These are phyloP conservation scores for Leucogyrophana mollusca DNA, from an alignment of 768 basidiomycete genomes.

Conservation along the genomic window DNA sequence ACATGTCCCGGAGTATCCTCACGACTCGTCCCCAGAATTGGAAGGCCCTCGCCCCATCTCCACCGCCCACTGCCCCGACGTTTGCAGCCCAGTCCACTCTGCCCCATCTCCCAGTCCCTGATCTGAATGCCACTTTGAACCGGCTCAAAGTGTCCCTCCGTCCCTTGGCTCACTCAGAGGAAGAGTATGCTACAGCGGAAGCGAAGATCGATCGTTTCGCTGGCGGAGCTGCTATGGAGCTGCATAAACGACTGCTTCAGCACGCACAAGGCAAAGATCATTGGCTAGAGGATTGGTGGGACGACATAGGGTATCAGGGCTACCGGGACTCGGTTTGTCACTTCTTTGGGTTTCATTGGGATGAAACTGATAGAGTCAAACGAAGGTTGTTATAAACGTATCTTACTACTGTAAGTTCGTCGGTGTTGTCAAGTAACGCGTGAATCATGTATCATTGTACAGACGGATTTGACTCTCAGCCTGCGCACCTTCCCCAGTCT, in stretches of 20 bases:
- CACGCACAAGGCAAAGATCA: slow-evolving; percentile 57
- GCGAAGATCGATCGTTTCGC: slow-evolving; percentile 71
- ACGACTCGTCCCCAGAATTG: slow-evolving; percentile 52
- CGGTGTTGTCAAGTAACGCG: background rate
- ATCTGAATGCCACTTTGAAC: slow-evolving; percentile 61
- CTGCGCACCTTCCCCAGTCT: slow-evolving; percentile 55
- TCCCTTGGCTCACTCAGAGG: slow-evolving; percentile 67
- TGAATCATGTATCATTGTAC: slow-evolving; percentile 9
- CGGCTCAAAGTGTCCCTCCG: slow-evolving; percentile 68
- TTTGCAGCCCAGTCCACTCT: slow-evolving; percentile 65
- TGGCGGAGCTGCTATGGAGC: slow-evolving; percentile 42
- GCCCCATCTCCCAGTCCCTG: slow-evolving; percentile 74
- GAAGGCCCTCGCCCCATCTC: slow-evolving; percentile 69
- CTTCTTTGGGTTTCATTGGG: background rate
- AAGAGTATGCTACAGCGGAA: slow-evolving; percentile 54
- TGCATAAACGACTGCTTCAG: slow-evolving; percentile 65
- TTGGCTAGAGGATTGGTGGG: slow-evolving; percentile 97
- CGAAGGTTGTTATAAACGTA: slow-evolving; percentile 81
- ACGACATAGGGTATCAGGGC: slow-evolving; percentile 75
- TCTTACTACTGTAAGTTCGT: slow-evolving; percentile 84
- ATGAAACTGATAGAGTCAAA: slow-evolving; percentile 3
- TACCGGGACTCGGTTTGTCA: slow-evolving; percentile 79
- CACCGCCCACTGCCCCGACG: slow-evolving; percentile 52
- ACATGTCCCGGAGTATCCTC: slow-evolving; percentile 16
- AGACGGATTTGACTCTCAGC: slow-evolving; percentile 80